Evolutionary conservation across 306 rosid species (phyloP).

Genomic region (Medicago arabica): DNA sequence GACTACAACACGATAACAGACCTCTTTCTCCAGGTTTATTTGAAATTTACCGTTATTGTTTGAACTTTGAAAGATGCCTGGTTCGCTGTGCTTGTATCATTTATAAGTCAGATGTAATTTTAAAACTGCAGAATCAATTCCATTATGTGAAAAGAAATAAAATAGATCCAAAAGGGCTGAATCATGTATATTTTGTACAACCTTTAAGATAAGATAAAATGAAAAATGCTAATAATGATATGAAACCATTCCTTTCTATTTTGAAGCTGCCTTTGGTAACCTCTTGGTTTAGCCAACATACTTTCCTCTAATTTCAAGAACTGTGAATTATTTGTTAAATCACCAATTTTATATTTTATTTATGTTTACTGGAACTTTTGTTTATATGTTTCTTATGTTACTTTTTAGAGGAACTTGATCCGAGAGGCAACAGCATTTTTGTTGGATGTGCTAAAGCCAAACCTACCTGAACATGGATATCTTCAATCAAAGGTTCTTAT

Average conservation of each 20-base stretch:
- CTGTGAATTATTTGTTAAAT: constrained; percentile 12
- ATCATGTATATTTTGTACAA: neutral
- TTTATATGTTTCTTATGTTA: constrained; percentile 36
- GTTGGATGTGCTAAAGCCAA: constrained; percentile 93
- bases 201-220: constrained; percentile 14
- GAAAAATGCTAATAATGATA: neutral
- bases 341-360: neutral
- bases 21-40: constrained; percentile 92
- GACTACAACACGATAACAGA: constrained; percentile 95
- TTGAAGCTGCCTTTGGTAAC: constrained; percentile 17
- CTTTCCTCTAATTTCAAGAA: neutral
- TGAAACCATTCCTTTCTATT: neutral
- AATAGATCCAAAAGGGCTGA: too few relatives aligned
- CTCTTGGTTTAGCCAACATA: constrained; percentile 1
- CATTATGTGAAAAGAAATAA: too few relatives aligned
- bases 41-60: constrained; percentile 28
- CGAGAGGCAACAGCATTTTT: constrained; percentile 97
- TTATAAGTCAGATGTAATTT: constrained; percentile 16
- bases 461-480: constrained; percentile 84
- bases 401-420: constrained; percentile 80
- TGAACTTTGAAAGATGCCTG: constrained; percentile 11
- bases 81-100: constrained; percentile 5
- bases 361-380: constrained; percentile 14
- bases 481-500: constrained; percentile 85
- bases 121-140: neutral